A percentile compares a stretch with the other conserved stretches of the same genome.
Evolutionary conservation across 2,329 filamentous ascomycete genomes (phyloP).

Genomic region (Pyrenophora tritici-repentis): DNA sequence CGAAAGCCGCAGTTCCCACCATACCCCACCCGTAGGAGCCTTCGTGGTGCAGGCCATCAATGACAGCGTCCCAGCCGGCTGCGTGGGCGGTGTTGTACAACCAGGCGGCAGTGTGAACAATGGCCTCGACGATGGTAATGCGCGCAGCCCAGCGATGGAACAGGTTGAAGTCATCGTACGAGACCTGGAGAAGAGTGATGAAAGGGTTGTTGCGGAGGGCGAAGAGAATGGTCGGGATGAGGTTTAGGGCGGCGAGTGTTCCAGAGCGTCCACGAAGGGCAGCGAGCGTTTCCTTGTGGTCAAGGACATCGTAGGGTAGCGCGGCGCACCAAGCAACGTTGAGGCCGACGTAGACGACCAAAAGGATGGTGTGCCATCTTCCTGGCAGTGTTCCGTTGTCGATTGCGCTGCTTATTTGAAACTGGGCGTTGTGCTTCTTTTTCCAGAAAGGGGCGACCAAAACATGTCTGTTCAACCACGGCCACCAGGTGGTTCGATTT

Average conservation of each 20-base stretch:
- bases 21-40: slow-evolving; percentile 70
- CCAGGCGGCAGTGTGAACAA: slow-evolving; percentile 76
- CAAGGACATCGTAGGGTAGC: slow-evolving; percentile 61
- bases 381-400: slow-evolving; percentile 79
- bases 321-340: slow-evolving; percentile 79
- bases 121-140: slow-evolving; percentile 69
- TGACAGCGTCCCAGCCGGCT: slow-evolving; percentile 65
- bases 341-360: slow-evolving; percentile 69
- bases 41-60: slow-evolving; percentile 59
- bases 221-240: slow-evolving; percentile 87
- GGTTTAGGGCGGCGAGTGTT: slow-evolving; percentile 82
- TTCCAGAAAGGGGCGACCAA: slow-evolving; percentile 72
- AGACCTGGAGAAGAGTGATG: slow-evolving; percentile 79
- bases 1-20: slow-evolving; percentile 64
- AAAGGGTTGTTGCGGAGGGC: slow-evolving; percentile 92
- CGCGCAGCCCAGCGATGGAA: slow-evolving; percentile 83
- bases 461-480: slow-evolving; percentile 68
- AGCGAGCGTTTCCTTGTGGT: slow-evolving; percentile 66
- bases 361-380: slow-evolving; percentile 73
- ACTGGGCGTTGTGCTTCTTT: slow-evolving; percentile 77
- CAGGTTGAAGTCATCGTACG: slow-evolving; percentile 96
- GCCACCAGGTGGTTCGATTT: slow-evolving; percentile 53
- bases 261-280: slow-evolving; percentile 86
- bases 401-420: slow-evolving; percentile 69
- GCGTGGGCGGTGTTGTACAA: slow-evolving; percentile 66